Conservation (phyloP, 179 eudicot genomes). For the Spinacia oleracea region DNA sequence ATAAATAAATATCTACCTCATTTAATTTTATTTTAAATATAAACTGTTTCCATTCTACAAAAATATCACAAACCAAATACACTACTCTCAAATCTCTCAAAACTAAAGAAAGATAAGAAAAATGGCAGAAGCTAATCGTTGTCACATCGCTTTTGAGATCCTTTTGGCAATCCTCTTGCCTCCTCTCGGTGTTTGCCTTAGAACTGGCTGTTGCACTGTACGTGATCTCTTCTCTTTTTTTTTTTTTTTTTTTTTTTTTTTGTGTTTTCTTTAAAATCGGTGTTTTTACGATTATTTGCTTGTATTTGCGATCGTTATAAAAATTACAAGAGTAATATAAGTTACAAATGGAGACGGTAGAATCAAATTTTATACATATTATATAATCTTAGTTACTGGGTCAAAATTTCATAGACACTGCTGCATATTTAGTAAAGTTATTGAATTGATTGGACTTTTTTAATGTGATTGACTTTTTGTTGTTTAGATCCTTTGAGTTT, state of each 20-base stretch:
- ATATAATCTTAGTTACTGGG: too few species aligned
- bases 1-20: background rate
- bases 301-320: too few species aligned
- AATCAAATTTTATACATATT: too few species aligned
- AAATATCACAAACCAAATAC: background rate
- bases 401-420: too few species aligned
- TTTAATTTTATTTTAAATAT: too few species aligned
- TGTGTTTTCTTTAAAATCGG: background rate
- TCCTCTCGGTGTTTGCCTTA: conserved; percentile 41
- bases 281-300: too few species aligned
- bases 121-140: conserved; percentile 14
- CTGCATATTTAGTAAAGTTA: too few species aligned
- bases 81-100: too few species aligned
- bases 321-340: too few species aligned
- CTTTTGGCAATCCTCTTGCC: conserved; percentile 36
- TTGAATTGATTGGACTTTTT: too few species aligned
- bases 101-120: background rate
- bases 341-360: too few species aligned
- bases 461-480: conserved; percentile 32
- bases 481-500: too few species aligned
- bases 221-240: background rate
- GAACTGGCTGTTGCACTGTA: conserved; percentile 46
- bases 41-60: background rate
- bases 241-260: background rate
- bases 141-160: conserved; percentile 23